Evolutionary conservation across 768 basidiomycete species (phyloP).

Genomic region (Scleroderma bovista): DNA sequence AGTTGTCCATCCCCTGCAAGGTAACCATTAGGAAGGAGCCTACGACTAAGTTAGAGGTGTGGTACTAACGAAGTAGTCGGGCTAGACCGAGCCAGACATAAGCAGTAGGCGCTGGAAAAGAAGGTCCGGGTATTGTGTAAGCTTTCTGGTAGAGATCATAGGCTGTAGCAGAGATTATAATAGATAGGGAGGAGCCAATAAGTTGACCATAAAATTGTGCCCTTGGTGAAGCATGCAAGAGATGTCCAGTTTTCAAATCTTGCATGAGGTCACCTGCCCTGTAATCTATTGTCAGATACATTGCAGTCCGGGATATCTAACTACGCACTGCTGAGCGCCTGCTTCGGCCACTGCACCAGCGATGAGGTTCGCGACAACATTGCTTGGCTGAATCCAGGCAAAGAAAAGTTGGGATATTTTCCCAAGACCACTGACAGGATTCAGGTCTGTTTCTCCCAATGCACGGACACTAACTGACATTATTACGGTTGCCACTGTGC

Average conservation of each 20-base stretch:
- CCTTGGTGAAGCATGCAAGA: slow-evolving; percentile 86
- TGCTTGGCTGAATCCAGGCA: slow-evolving; percentile 90
- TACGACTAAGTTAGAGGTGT: background rate
- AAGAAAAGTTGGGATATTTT: slow-evolving; percentile 95
- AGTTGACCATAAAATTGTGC: slow-evolving; percentile 94
- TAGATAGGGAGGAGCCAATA: slow-evolving; percentile 83
- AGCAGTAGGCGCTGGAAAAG: slow-evolving; percentile 94
- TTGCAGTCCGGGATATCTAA: slow-evolving; percentile 1
- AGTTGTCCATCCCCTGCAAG: slow-evolving; percentile 72
- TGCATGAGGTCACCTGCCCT: slow-evolving; percentile 98
- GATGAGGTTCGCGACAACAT: slow-evolving; percentile 96
- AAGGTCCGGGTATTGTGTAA: slow-evolving; percentile 86
- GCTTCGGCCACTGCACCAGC: slow-evolving; percentile 96
- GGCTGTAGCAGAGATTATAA: slow-evolving; percentile 83
- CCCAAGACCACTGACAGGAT: slow-evolving; percentile 88
- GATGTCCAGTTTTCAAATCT: slow-evolving; percentile 93
- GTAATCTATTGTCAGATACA: slow-evolving; percentile 1
- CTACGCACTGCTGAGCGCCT: slow-evolving; percentile 79
- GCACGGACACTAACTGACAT: slow-evolving; percentile 67
- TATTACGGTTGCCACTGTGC: slow-evolving; percentile 5
- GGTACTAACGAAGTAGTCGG: slow-evolving; percentile 60
- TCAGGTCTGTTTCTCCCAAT: slow-evolving; percentile 92
- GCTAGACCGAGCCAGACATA: slow-evolving; percentile 88
- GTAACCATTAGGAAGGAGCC: slow-evolving; percentile 3
- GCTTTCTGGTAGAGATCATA: slow-evolving; percentile 83